Base-by-base conservation (phyloP, 768 basidiomycete species). In the Dioszegia aurantiaca region DNA sequence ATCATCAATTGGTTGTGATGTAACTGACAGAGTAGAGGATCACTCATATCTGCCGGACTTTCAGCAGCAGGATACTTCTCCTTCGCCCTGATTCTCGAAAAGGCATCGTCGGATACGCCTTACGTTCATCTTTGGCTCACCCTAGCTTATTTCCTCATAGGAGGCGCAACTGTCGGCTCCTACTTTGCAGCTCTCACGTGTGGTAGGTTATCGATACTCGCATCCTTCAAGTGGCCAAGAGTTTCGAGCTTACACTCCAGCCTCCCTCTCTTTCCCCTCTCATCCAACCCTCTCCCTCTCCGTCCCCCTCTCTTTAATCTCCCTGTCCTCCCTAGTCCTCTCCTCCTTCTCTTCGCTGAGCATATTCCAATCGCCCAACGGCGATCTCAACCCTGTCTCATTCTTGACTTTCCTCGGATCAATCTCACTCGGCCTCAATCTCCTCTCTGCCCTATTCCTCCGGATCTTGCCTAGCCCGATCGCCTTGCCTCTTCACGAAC, bases 181-280 rank as follows among this genome's bases (percentile, higher is more conserved):
- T 77, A 77, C 57, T 77, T 77, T 58, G 70, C 75, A 4, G 61
- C 64, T 33, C 47, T 77, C 33, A 77, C 75, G 16, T 73, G 71
- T 36, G 65, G 70, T 72, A 47, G 36, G 70, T 21, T 42, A 42
- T 62, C n/a, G n/a, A 4, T 47, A 10, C 40, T 41, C 36, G 11
- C 27, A 36, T 26, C 30, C 31, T 55, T 37, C n/a, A 40, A n/a
- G n/a, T n/a, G n/a, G n/a, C n/a, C n/a, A n/a, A 33, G 17, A 52
- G 33, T n/a, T 5, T 55, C 17, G 36, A 27, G 10, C n/a, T 33
- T 24, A 39, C 19, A 30, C 45, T 30, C 31, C 47, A 71, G 74
- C 74, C 3, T 69, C 74, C 1, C 53, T 76, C 3, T 70, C 72
- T 16, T 77, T 77, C 56, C 75, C 75, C 4, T 54, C 60, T 12